Base-by-base conservation (phyloP, 1,139 yeast genomes). In the Komagataea norvegica region DNA sequence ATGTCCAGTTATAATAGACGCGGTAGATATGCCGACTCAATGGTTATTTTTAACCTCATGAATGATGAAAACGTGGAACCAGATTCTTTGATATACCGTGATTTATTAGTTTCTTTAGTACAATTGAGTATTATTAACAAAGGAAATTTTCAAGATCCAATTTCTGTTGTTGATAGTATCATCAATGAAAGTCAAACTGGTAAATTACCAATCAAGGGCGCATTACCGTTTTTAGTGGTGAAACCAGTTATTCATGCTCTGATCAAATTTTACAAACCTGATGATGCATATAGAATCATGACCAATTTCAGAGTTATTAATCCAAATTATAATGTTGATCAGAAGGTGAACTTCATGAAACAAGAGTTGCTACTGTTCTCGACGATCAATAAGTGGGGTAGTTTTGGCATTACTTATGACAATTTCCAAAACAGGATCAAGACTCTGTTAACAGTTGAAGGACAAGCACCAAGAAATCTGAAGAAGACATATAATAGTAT, bases 71-170 rank as follows among this genome's bases (percentile, higher is more conserved):
- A 63, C 8, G 48, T 67, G 5, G 49, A 55, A 1, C 51, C 68
- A 3, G 56, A 65, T 8, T 56, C 74, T 0, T 54, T 55, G 15
- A 60, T 74, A 0, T 68, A 74, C 41, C 59, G 59, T 25, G 62
- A 57, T 44, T 48, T 74, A 39, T 59, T 74, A 48, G 59, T 62
- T 34, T 63, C 79, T 1, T 58, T 73, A 16, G 59, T 72, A 7
- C 59, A 59, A 41, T 50, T 64, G 33, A 74, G 72, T 43, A 44
- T 61, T 15, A 41, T 49, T 28, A 45, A 52, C 22, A 47, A 49
- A 21, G 54, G 48, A 5, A 55, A 56, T 33, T 42, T 59, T 8
- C 44, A 49, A 6, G 43, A 45, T 9, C 56, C 65, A 4, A 55
- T 57, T 4, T 43, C 44, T 2, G 50, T 62, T 33, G 51, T 58